Conservation (phyloP, 2,329 filamentous ascomycete species). For the Xylariaceae sp. region DNA sequence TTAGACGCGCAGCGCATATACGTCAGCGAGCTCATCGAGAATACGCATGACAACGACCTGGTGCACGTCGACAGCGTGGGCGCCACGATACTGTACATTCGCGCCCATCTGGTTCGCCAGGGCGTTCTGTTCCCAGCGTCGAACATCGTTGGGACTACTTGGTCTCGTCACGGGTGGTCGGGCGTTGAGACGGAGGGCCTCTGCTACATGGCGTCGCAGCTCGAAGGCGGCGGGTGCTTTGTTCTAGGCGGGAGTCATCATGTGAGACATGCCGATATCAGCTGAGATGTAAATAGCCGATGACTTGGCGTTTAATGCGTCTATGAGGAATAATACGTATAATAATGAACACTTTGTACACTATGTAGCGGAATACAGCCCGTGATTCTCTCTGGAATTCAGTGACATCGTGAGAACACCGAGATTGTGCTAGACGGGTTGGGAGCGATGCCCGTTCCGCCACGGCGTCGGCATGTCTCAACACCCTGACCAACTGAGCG, state of each 20-base stretch:
- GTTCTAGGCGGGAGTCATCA: constrained; percentile 31
- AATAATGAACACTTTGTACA: neutral
- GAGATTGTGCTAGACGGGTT: too few relatives aligned
- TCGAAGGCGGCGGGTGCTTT: constrained; percentile 31
- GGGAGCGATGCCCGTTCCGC: too few relatives aligned
- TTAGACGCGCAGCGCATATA: constrained; percentile 25
- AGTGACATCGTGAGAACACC: neutral
- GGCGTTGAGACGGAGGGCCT: constrained; percentile 38
- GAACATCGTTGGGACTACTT: constrained; percentile 35
- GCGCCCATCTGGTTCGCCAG: constrained; percentile 31
- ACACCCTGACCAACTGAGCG: too few relatives aligned
- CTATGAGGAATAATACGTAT: neutral
- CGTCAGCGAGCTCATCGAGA: constrained; percentile 26
- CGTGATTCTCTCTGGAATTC: neutral
- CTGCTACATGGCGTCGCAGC: constrained; percentile 32
- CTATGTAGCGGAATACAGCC: neutral
- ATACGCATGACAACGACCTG: constrained; percentile 30
- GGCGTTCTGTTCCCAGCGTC: constrained; percentile 35
- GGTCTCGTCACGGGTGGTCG: constrained; percentile 34
- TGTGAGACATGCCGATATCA: constrained; percentile 29
- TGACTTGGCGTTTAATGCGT: neutral
- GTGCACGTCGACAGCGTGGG: constrained; percentile 36
- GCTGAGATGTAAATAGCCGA: constrained; percentile 8
- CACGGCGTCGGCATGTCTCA: too few relatives aligned
- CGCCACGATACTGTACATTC: constrained; percentile 36